Evolutionary conservation across 352 stramenopile species (phyloP), one percentile per base, ranked within the genome.

Genomic region (Phytophthora fragariaefolia): DNA sequence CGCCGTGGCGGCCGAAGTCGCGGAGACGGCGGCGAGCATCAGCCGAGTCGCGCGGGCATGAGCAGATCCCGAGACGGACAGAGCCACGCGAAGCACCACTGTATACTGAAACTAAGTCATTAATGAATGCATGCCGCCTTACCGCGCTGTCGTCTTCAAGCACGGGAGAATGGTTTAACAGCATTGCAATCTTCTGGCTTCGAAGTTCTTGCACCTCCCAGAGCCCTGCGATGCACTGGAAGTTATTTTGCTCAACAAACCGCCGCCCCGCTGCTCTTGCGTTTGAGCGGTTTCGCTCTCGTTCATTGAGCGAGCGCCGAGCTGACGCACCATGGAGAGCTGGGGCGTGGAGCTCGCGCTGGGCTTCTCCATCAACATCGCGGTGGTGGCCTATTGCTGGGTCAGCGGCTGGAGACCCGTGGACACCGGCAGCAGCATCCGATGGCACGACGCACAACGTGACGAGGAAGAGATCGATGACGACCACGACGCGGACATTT

Each of bases 51-150:
- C 58, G 2, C 23, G 54, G 24, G 27, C 34, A 18, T 72, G 58
- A 71, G 18, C 22, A 51, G 18, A 18, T 18, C 30, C 10, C 43
- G 24, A 52, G 6, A 27, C 24, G 17, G 23, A 67, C 59, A 55
- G 48, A 64, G 46, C 46, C 46, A 49, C 45, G 48, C 17, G 38
- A 51, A 17, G 22, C n/a, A 34, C 26, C 20, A 63, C 26, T 66
- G 59, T 67, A 67, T 47, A 67, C 1, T 56, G 59, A 20, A 62
- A 67, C 48, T 50, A 62, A 67, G 45, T 61, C 40, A 49, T 55
- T 26, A 54, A 43, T 59, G 42, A 55, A 62, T 23, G 49, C 22
- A 22, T 27, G 38, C 15, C 15, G 43, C 32, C 28, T 64, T 64
- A 64, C 46, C 57, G 22, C 54, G 38, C 38, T 20, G 24, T 59